These are phyloP conservation scores for Ceratobasidium papillatum DNA, from an alignment of 1,284 basidiomycete genomes.

Conservation along the genomic window DNA sequence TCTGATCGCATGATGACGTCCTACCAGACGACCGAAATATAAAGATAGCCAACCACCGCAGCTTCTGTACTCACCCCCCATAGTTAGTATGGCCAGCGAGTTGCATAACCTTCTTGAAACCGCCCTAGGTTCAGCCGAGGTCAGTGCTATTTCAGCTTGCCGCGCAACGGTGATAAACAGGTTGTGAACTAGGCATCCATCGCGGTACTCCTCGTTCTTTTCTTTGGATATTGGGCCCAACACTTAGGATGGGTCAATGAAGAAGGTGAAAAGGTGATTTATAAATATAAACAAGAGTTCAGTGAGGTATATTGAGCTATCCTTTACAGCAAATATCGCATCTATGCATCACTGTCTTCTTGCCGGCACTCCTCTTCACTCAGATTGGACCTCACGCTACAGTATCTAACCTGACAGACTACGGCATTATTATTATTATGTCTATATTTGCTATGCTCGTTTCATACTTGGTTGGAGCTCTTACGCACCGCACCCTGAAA, in stretches of 20 bases:
- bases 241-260: constrained; percentile 17
- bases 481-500: background rate
- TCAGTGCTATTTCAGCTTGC: background rate
- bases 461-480: constrained; percentile 17
- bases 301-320: background rate
- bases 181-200: constrained; percentile 24
- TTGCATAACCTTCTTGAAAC: background rate
- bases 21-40: background rate
- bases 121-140: constrained; percentile 28
- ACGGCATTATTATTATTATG: constrained; percentile 18
- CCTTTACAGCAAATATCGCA: constrained; percentile 29
- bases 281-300: too few relatives aligned
- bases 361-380: constrained; percentile 27
- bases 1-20: constrained; percentile 10
- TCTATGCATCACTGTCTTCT: constrained; percentile 29
- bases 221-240: constrained; percentile 33
- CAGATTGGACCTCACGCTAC: constrained; percentile 38
- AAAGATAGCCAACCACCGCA: background rate
- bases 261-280: constrained; percentile 23
- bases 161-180: background rate
- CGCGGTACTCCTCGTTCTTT: constrained; percentile 20
- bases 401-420: constrained; percentile 17
- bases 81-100: constrained; percentile 19
- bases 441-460: constrained; percentile 29
- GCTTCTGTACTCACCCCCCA: background rate